phyloP scores from a whole-genome alignment of 306 rosid species.

The Vicia villosa region DNA sequence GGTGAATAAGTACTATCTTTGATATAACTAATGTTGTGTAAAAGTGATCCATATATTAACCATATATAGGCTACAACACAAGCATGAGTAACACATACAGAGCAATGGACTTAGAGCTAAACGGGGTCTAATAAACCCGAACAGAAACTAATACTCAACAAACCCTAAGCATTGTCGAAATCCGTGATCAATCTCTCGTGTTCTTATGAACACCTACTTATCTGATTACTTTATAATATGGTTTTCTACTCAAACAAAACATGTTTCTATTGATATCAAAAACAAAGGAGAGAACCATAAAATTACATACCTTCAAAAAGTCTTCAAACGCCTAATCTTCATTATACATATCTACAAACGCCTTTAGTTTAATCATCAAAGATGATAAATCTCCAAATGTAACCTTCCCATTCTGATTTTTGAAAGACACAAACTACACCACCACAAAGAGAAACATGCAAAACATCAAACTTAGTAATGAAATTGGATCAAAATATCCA shows the following conservation, averaged over 20 bases:
- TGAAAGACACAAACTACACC: constrained; percentile 58
- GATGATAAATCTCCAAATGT: constrained; percentile 69
- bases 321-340: constrained; percentile 75
- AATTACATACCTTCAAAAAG: constrained; percentile 72
- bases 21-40: no score
- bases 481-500: constrained; percentile 21
- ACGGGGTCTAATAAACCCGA: no score
- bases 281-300: constrained; percentile 4
- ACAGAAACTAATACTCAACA: no score
- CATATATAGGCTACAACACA: no score
- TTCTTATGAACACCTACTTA: not conserved
- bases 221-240: not conserved
- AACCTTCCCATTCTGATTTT: constrained; percentile 75
- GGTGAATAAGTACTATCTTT: no score
- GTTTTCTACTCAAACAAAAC: not conserved
- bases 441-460: constrained; percentile 29
- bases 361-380: constrained; percentile 66
- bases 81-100: no score
- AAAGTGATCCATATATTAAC: no score
- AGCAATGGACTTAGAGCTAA: no score
- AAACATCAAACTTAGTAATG: not conserved
- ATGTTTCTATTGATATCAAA: not conserved
- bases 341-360: constrained; percentile 57
- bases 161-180: not conserved
- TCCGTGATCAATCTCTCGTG: not conserved